Evolutionary conservation across 441 rosid species (phyloP), one percentile per base, ranked within the genome.

Genomic region (Macaranga tanarius): DNA sequence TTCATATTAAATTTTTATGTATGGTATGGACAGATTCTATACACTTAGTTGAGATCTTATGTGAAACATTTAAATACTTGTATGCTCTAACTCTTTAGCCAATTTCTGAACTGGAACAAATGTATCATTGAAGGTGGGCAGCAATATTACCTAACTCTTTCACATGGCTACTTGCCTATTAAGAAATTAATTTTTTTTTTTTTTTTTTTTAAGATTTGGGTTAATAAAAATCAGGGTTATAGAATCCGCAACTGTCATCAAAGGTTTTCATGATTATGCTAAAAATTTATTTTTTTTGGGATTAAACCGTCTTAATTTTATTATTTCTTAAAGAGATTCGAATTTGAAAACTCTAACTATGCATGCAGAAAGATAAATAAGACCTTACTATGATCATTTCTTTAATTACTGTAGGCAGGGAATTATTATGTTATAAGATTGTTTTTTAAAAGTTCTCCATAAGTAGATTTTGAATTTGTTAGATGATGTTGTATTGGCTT

Each of bases 101-200:
- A 70, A 22, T 69, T 76, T 75, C 67, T 62, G 77, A 47, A 67
- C 54, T 5, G 71, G 70, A 75, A 75, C 54, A 69, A 64, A 56
- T 64, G 76, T 52, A 82, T 74, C 62, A 69, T 67, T 42, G 54
- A 47, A 62, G 61, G 45, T 25, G 76, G 65, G 77, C 72, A 69
- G 59, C 52, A 42, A 19, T 50, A 44, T 10, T 34, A 63, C 76
- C 74, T 34, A 75, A 57, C 50, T 51, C 69, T 38, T 71, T 75
- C 80, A 73, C 81, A 77, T 77, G 79, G 66, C 70, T 71, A 25
- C 55, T 54, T 51, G 25, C 50, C 7, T 12, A 26, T 60, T 57
- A 56, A 20, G 16, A 65, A 47, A 42, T 42, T 38, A 7, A 38
- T 38, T 38, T 38, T 7, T 38, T 38, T 38, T 22, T 60, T 28